Conservation (phyloP, 179 eudicot genomes). For the Spergularia azorica region DNA sequence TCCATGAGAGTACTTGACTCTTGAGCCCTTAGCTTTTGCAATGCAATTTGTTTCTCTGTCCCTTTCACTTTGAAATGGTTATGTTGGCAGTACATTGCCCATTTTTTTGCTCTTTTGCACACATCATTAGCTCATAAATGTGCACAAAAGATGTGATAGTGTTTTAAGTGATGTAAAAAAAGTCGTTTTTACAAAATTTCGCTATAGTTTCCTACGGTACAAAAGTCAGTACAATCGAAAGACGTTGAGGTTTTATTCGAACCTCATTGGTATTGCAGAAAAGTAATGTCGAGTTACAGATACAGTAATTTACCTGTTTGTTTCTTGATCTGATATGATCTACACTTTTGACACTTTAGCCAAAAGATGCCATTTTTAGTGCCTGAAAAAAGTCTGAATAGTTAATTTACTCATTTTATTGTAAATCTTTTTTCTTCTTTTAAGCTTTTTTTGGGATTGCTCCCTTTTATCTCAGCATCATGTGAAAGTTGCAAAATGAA, state of each 20-base stretch:
- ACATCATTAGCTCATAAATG: slow-evolving; percentile 32
- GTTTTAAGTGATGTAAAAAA: too few relatives aligned
- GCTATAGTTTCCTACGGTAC: too few relatives aligned
- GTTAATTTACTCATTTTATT: too few relatives aligned
- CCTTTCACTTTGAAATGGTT: slow-evolving; percentile 20
- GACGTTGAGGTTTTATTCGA: too few relatives aligned
- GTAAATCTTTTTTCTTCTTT: too few relatives aligned
- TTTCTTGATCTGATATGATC: background rate
- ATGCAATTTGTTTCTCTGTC: slow-evolving; percentile 28
- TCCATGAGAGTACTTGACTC: slow-evolving; percentile 12
- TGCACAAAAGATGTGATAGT: background rate
- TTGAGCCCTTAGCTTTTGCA: slow-evolving; percentile 7
- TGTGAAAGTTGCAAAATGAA: background rate
- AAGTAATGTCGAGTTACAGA: too few relatives aligned
- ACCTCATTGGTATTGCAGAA: too few relatives aligned
- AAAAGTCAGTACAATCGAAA: too few relatives aligned
- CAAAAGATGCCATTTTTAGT: background rate
- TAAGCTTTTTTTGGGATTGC: background rate
- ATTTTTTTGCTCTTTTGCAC: slow-evolving; percentile 27
- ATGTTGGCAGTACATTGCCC: slow-evolving; percentile 26
- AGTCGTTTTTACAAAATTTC: too few relatives aligned
- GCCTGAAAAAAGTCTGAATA: background rate
- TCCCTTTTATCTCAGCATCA: background rate
- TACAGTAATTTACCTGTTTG: background rate
- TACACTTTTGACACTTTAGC: background rate